phyloP scores from a whole-genome alignment of 2,329 filamentous ascomycete species.

The Trichoderma sp. region DNA sequence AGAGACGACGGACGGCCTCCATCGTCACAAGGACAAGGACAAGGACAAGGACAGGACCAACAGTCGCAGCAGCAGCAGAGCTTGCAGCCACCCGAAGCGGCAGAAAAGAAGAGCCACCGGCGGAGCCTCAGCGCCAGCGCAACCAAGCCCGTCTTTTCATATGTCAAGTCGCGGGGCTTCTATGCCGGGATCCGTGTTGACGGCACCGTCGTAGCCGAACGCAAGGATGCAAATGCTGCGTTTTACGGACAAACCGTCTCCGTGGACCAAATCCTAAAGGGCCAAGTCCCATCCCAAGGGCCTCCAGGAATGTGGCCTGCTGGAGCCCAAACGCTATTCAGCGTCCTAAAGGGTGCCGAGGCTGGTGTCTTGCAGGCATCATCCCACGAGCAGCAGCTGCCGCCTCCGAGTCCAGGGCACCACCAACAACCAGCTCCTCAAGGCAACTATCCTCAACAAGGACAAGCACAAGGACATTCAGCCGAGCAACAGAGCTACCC shows the following conservation, averaged over 20 bases:
- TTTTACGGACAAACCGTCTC: constrained; percentile 71
- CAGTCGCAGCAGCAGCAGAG: constrained; percentile 23
- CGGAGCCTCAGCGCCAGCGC: constrained; percentile 34
- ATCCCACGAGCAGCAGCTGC: constrained; percentile 4
- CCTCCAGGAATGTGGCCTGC: constrained; percentile 36
- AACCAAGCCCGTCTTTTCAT: constrained; percentile 55
- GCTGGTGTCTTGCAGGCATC: constrained; percentile 28
- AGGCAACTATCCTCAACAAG: background rate
- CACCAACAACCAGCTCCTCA: background rate
- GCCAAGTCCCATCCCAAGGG: constrained; percentile 36
- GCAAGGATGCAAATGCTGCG: constrained; percentile 82
- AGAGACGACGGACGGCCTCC: background rate
- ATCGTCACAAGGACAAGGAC: background rate
- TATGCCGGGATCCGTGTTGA: constrained; percentile 87
- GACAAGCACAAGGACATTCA: background rate
- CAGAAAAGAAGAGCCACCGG: constrained; percentile 32
- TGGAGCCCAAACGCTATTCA: constrained; percentile 34
- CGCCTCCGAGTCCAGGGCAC: background rate
- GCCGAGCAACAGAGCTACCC: background rate
- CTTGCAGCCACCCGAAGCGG: constrained; percentile 31
- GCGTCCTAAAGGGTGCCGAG: constrained; percentile 37
- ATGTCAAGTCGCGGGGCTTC: constrained; percentile 86
- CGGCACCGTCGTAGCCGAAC: constrained; percentile 82
- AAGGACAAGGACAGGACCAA: background rate
- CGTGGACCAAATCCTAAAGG: constrained; percentile 50